Conservation (phyloP, 495 filamentous ascomycete species). For the Talaromyces stipitatus region DNA sequence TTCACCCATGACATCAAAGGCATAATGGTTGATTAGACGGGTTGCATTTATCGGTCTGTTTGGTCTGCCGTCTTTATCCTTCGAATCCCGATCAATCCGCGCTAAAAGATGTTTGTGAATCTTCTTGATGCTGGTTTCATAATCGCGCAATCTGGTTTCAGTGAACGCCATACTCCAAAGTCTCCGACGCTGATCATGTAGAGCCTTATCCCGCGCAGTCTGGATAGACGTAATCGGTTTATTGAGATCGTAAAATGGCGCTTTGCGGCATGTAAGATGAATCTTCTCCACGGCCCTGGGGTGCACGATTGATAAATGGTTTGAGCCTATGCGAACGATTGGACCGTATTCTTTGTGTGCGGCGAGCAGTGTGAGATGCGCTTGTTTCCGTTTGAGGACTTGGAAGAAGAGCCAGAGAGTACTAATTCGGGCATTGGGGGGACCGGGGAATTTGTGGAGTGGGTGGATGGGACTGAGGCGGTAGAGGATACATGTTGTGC, state of each 20-base stretch:
- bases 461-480: slow-evolving; percentile 33
- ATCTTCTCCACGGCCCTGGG: slow-evolving; percentile 14
- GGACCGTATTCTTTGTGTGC: slow-evolving; percentile 31
- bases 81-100: neutral
- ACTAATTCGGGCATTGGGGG: slow-evolving; percentile 27
- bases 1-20: slow-evolving; percentile 37
- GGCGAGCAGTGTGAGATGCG: slow-evolving; percentile 14
- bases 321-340: slow-evolving; percentile 29
- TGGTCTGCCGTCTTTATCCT: neutral
- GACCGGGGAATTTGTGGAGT: slow-evolving; percentile 35
- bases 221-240: slow-evolving; percentile 18
- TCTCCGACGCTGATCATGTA: slow-evolving; percentile 23
- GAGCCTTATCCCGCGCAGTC: slow-evolving; percentile 13
- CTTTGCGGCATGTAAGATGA: slow-evolving; percentile 17
- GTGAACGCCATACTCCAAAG: slow-evolving; percentile 28
- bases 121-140: neutral
- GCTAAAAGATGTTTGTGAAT: neutral
- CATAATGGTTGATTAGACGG: neutral
- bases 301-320: slow-evolving; percentile 26
- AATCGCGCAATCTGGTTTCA: neutral
- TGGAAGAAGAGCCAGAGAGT: slow-evolving; percentile 23
- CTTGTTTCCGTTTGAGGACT: slow-evolving; percentile 14
- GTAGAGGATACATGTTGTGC: slow-evolving; percentile 37
- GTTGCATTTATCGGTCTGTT: neutral
- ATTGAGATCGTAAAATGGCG: slow-evolving; percentile 20